Conservation (phyloP, 176 grass and related monocot species). For the Oryza glumipatula region DNA sequence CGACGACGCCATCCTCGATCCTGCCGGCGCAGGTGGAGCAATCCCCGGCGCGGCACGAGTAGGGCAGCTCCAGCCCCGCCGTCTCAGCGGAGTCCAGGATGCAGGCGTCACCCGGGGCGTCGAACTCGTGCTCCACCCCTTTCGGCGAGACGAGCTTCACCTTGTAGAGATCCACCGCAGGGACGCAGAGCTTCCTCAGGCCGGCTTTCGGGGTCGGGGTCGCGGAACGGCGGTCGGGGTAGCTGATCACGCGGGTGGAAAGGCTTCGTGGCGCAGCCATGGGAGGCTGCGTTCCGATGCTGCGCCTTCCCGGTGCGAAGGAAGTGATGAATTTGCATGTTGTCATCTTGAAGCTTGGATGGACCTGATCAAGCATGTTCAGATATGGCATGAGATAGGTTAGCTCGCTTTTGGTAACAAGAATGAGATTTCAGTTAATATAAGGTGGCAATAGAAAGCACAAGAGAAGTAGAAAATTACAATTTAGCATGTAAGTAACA, state of each 20-base stretch:
- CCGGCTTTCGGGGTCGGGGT: slow-evolving; percentile 28
- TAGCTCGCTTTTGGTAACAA: too few species aligned
- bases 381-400: too few species aligned
- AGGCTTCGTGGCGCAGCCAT: slow-evolving; percentile 23
- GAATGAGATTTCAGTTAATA: too few species aligned
- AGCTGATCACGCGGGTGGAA: slow-evolving; percentile 1
- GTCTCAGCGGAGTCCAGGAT: slow-evolving; percentile 76
- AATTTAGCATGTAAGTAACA: too few species aligned
- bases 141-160: slow-evolving; percentile 74
- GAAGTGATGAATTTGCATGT: slow-evolving; percentile 41
- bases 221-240: slow-evolving; percentile 26
- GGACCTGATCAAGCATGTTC: not conserved
- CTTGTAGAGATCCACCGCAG: slow-evolving; percentile 68
- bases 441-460: too few species aligned
- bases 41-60: slow-evolving; percentile 83
- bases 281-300: slow-evolving; percentile 27
- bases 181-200: slow-evolving; percentile 48
- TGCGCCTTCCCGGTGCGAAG: slow-evolving; percentile 38
- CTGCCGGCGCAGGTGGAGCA: slow-evolving; percentile 85
- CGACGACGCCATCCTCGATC: slow-evolving; percentile 50
- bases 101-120: slow-evolving; percentile 78
- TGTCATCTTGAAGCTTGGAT: slow-evolving; percentile 53
- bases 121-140: slow-evolving; percentile 56
- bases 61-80: slow-evolving; percentile 71
- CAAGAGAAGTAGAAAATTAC: too few species aligned